These are phyloP conservation scores for Collybiopsis luxurians DNA, from an alignment of 768 basidiomycete species.

Conservation along the genomic window DNA sequence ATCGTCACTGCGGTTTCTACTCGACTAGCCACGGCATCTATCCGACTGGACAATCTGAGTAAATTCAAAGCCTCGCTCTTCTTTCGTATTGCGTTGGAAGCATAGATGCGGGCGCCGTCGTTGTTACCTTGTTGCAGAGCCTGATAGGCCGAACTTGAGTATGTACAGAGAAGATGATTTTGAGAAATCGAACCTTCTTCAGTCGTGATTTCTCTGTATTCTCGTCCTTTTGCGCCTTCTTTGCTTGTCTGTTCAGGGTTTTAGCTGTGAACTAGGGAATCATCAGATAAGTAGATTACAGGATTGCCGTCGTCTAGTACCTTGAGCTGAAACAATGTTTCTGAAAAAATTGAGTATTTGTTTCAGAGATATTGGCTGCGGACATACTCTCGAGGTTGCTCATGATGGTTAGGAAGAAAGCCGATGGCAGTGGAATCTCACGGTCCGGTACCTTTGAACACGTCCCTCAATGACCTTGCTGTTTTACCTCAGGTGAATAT, in stretches of 20 bases:
- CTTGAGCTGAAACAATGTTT: conserved; percentile 99
- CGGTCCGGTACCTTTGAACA: neutral
- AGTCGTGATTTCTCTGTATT: conserved; percentile 80
- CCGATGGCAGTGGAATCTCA: neutral
- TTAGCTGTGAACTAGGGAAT: conserved; percentile 96
- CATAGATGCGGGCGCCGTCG: conserved; percentile 97
- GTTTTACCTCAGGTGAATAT: conserved; percentile 56
- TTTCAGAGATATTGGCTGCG: neutral
- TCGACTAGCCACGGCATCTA: conserved; percentile 95
- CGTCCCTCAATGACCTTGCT: conserved; percentile 45
- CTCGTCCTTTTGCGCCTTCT: conserved; percentile 98
- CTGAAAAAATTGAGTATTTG: conserved; percentile 40
- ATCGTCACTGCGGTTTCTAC: conserved; percentile 99
- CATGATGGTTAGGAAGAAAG: conserved; percentile 37
- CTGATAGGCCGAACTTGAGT: conserved; percentile 35
- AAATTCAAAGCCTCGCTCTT: conserved; percentile 94
- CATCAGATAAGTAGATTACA: neutral
- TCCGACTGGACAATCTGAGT: conserved; percentile 82
- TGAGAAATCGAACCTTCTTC: conserved; percentile 70
- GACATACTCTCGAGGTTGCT: conserved; percentile 88
- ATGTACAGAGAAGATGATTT: neutral
- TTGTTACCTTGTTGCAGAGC: conserved; percentile 95
- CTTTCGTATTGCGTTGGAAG: conserved; percentile 97
- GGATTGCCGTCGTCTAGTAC: no score
- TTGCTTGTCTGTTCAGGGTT: conserved; percentile 89